Evolutionary conservation across 2,329 filamentous ascomycete genomes (phyloP), one percentile per base, ranked within the genome.

Genomic region (Elsinoe perseae): DNA sequence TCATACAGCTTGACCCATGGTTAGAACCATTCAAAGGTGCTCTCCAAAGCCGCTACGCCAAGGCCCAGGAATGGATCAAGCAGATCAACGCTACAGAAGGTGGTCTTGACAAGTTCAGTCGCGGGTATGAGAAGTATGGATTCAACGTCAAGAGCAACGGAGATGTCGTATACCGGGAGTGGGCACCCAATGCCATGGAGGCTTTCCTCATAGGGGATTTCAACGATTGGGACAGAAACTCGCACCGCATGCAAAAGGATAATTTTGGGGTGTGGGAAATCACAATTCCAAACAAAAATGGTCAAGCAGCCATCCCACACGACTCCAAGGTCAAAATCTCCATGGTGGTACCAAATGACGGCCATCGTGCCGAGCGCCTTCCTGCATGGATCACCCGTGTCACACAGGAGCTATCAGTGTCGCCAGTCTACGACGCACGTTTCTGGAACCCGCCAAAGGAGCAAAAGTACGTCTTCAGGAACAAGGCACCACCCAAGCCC

Each of bases 301-400:
- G 91, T 30, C 75, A 86, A 60, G 79, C 89, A 43, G 85, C 84
- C 3, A 95, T 98, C 65, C 80, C 86, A 50, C 93, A 98, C 74
- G 89, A 95, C 63, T 95, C 90, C 64, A 98, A 96, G 75, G 74
- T 98, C 73, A 98, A 98, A 85, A 92, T 57, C 46, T 88, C 91
- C 7, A 80, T 98, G 71, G 82, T 87, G 50, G 80, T 89, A 8
- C 89, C 88, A 10, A 83, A 77, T 34, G 88, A 90, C 58, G 86
- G 93, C 68, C 72, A 71, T 25, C 81, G 85, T 63, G 83, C 92
- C 63, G 92, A 97, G 73, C 84, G 92, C 63, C 76, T 98, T 54
- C 93, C 93, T 23, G 89, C 90, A 25, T 98, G 93, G 93, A 97
- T 97, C 76, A 95, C 86, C 69, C 89, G 95, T 66, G 93, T 96